Evolutionary conservation across 1,284 basidiomycete species (phyloP).

Genomic region (Pseudozyma flocculosa): DNA sequence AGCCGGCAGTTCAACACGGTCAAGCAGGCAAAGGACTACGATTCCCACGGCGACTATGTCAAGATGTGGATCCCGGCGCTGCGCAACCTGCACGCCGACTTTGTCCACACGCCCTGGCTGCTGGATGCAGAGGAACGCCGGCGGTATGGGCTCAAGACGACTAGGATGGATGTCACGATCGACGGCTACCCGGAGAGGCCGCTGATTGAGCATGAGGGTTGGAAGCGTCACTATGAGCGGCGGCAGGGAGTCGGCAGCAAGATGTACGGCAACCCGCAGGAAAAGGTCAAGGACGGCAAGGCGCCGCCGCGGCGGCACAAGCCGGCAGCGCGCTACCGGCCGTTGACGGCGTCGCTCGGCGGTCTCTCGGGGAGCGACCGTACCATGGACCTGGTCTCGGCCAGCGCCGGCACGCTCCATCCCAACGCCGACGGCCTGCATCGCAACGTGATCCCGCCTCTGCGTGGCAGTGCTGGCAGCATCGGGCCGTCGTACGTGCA

Average conservation of each 20-base stretch:
- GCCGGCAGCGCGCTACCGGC: slow-evolving; percentile 14
- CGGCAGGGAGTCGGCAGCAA: slow-evolving; percentile 48
- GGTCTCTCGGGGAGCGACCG: slow-evolving; percentile 13
- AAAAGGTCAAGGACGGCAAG: slow-evolving; percentile 52
- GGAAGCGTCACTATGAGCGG: slow-evolving; percentile 48
- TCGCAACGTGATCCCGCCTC: slow-evolving; percentile 27
- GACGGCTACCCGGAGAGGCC: slow-evolving; percentile 44
- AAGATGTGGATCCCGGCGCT: slow-evolving; percentile 63
- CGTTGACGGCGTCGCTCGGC: slow-evolving; percentile 19
- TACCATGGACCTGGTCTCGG: slow-evolving; percentile 20
- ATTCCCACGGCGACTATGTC: slow-evolving; percentile 62
- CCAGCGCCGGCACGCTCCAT: slow-evolving; percentile 14
- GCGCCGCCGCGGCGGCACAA: slow-evolving; percentile 31
- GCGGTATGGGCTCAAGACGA: slow-evolving; percentile 46
- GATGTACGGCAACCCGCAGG: slow-evolving; percentile 52
- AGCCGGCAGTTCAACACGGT: slow-evolving; percentile 65
- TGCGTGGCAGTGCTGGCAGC: slow-evolving; percentile 22
- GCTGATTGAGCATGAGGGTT: slow-evolving; percentile 43
- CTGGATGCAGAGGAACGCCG: slow-evolving; percentile 38
- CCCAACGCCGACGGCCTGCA: slow-evolving; percentile 3
- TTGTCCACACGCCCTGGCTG: slow-evolving; percentile 54
- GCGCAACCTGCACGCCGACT: slow-evolving; percentile 54
- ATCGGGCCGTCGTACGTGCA: slow-evolving; percentile 17
- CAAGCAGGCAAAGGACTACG: slow-evolving; percentile 65
- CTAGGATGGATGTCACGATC: slow-evolving; percentile 42